Conservation (phyloP, 306 rosid genomes). For the Ormosia emarginata region DNA sequence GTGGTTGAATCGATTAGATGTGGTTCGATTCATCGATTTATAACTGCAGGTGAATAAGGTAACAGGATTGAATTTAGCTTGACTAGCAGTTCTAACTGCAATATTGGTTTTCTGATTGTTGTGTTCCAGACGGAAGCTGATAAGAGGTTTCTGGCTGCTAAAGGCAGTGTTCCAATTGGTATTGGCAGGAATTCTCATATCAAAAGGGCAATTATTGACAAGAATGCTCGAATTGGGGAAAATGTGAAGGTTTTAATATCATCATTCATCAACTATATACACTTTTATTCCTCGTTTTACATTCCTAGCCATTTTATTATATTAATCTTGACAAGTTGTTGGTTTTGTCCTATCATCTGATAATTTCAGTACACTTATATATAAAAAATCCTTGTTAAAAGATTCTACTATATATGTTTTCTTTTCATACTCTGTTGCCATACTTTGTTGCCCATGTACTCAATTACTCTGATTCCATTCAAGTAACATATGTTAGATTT, state of each 20-base stretch:
- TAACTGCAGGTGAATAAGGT: neutral
- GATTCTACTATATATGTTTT: neutral
- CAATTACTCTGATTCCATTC: neutral
- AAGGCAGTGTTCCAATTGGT: conserved; percentile 91
- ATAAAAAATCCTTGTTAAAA: neutral
- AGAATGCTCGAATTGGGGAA: conserved; percentile 95
- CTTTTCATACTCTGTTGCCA: neutral
- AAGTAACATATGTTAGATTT: neutral
- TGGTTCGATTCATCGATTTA: neutral
- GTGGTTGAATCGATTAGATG: neutral
- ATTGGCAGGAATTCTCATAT: conserved; percentile 87
- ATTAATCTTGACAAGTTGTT: neutral
- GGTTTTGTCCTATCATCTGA: neutral
- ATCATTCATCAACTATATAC: neutral
- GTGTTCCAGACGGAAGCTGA: conserved; percentile 76
- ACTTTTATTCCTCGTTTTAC: neutral
- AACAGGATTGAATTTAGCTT: neutral
- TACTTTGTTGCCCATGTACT: neutral
- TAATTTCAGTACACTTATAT: neutral
- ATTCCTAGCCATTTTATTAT: neutral
- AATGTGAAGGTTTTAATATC: conserved; percentile 62
- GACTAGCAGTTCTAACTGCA: neutral
- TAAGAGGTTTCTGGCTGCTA: conserved; percentile 76
- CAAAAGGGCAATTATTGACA: conserved; percentile 95
- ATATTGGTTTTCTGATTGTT: conserved; percentile 22